Conservation (phyloP, 441 rosid genomes). For the Monsonia emarginata region DNA sequence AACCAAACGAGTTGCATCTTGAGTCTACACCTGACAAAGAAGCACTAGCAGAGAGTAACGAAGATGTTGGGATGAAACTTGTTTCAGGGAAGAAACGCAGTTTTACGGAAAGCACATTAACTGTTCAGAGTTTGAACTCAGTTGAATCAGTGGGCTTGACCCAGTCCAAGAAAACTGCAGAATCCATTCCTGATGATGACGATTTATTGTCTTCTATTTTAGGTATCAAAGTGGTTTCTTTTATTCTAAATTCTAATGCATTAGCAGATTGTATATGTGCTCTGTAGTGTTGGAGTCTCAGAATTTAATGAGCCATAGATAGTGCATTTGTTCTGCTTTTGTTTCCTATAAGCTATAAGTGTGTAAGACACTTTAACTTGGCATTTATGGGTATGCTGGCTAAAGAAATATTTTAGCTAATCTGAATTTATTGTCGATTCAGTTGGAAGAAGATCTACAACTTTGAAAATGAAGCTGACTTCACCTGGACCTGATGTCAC, state of each 20-base stretch:
- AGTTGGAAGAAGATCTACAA: constrained; percentile 81
- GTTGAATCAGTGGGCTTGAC: constrained; percentile 56
- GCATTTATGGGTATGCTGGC: constrained; percentile 1
- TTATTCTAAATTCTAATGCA: constrained; percentile 8
- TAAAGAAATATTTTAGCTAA: not conserved
- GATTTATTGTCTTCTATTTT: constrained; percentile 88
- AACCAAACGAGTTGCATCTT: constrained; percentile 36
- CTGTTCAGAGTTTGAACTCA: constrained; percentile 57
- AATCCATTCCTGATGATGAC: constrained; percentile 80
- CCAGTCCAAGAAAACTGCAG: constrained; percentile 44
- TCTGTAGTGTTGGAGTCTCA: not conserved
- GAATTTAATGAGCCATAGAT: not conserved
- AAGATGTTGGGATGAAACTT: constrained; percentile 29
- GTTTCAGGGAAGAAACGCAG: constrained; percentile 64
- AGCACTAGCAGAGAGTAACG: constrained; percentile 29
- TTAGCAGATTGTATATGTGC: constrained; percentile 1
- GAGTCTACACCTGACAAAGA: constrained; percentile 64
- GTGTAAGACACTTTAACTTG: not conserved
- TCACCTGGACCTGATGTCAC: constrained; percentile 52
- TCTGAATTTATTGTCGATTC: constrained; percentile 19
- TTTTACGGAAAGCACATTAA: constrained; percentile 64
- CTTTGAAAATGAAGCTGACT: constrained; percentile 67
- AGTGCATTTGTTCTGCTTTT: not conserved
- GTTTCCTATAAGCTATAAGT: not conserved
- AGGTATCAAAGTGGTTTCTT: constrained; percentile 37